Conservation (phyloP, 345 rosid genomes). For the Eucalyptus polybractea region DNA sequence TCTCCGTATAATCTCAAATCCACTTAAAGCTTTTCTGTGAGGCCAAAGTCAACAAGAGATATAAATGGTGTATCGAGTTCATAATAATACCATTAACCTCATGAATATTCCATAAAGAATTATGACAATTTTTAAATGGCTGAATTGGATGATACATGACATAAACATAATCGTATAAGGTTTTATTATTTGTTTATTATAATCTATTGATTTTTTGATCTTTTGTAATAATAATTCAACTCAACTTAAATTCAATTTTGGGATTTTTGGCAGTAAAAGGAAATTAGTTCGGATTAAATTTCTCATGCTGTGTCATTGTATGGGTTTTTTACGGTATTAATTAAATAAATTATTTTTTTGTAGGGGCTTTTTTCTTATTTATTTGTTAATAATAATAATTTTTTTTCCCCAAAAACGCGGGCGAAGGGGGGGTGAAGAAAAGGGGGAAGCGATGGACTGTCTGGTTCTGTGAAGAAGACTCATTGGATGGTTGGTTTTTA, state of each 20-base stretch:
- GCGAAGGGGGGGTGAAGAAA: background rate
- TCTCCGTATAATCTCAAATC: accelerated
- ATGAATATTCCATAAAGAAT: accelerated
- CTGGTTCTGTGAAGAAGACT: background rate
- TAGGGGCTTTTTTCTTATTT: background rate
- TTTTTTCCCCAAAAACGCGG: background rate
- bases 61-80: accelerated
- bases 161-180: accelerated
- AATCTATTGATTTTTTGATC: accelerated
- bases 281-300: too few relatives aligned
- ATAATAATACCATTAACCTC: too few relatives aligned
- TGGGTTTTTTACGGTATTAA: too few relatives aligned
- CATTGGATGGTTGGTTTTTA: constrained; percentile 31
- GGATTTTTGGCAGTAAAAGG: too few relatives aligned
- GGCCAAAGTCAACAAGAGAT: accelerated
- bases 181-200: accelerated
- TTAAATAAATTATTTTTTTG: too few relatives aligned
- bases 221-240: accelerated
- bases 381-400: too few relatives aligned
- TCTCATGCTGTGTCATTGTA: too few relatives aligned
- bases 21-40: accelerated
- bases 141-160: accelerated
- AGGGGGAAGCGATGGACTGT: background rate
- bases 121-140: accelerated
- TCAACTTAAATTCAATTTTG: too few relatives aligned